A percentile compares a stretch with the other conserved stretches of the same genome.
These are phyloP conservation scores for Paramecium biaurelia DNA, from an alignment of 73 alveolate genomes.

Conservation along the genomic window DNA sequence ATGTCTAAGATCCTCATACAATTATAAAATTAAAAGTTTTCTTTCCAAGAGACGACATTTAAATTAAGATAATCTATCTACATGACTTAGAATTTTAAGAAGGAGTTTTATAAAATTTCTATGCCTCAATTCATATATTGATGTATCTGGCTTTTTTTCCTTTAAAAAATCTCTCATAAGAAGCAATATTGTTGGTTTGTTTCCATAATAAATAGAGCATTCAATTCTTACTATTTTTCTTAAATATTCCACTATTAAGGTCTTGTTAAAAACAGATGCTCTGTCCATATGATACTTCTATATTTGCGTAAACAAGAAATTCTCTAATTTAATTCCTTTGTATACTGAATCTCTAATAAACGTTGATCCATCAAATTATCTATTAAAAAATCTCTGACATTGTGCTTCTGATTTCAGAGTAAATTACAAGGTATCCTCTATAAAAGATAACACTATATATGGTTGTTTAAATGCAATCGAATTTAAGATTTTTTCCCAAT, in stretches of 20 bases:
- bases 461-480: not conserved
- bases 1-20: not conserved
- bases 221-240: not conserved
- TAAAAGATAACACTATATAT: not conserved
- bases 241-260: not conserved
- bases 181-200: not conserved
- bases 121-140: not conserved
- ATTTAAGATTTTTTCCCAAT: not conserved
- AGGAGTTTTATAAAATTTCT: not conserved
- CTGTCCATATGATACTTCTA: not conserved
- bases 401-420: not conserved
- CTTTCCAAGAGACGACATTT: not conserved
- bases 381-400: not conserved
- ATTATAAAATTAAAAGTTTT: not conserved
- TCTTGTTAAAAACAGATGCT: not conserved
- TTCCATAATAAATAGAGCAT: slow-evolving; percentile 3
- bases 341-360: not conserved
- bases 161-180: not conserved
- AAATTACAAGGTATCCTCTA: not conserved
- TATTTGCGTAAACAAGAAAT: not conserved
- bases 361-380: not conserved
- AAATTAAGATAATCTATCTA: not conserved
- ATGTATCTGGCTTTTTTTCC: not conserved
- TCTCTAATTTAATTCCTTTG: not conserved
- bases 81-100: not conserved